Conservation (phyloP, 306 rosid genomes). For the Dryas octopetala region DNA sequence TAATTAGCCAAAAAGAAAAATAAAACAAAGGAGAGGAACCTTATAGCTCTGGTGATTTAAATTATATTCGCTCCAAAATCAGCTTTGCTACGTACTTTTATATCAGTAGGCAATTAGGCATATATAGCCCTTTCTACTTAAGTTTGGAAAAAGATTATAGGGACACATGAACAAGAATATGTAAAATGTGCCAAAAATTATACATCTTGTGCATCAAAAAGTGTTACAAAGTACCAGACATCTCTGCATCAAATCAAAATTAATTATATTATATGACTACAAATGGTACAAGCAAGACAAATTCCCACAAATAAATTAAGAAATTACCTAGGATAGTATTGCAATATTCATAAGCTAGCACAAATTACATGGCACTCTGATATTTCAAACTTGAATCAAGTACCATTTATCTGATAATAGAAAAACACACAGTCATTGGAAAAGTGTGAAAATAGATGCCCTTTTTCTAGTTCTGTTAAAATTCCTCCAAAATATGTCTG, state of each 20-base stretch:
- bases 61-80: background rate
- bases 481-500: background rate
- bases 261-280: background rate
- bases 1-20: too few relatives aligned
- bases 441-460: background rate
- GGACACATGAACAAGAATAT: slow-evolving; percentile 22
- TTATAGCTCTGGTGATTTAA: background rate
- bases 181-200: background rate
- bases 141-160: slow-evolving; percentile 14
- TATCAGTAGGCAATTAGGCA: background rate
- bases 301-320: background rate
- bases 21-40: background rate
- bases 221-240: slow-evolving; percentile 8
- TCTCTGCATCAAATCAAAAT: too few relatives aligned
- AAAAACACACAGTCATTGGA: background rate
- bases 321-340: background rate
- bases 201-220: slow-evolving; percentile 1
- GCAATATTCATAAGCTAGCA: background rate
- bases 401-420: background rate
- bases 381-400: background rate
- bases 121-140: too few relatives aligned
- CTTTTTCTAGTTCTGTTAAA: background rate
- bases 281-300: background rate
- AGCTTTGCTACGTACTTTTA: background rate
- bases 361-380: background rate